Evolutionary conservation across 805 yeast genomes (phyloP).

Genomic region (Candida broadrunensis): DNA sequence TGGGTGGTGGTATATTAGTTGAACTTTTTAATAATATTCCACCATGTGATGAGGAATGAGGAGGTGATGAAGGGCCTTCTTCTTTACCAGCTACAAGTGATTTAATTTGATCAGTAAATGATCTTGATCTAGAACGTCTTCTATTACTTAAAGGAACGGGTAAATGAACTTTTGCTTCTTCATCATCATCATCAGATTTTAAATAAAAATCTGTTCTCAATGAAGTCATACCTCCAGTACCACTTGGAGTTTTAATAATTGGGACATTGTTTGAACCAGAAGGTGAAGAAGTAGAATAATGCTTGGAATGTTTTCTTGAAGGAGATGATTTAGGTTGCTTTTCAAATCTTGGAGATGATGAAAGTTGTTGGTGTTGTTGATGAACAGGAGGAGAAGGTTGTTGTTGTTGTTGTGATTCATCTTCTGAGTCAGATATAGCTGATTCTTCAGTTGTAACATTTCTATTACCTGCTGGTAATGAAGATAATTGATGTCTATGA

Average conservation of each 20-base stretch:
- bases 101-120: constrained; percentile 39
- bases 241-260: constrained; percentile 6
- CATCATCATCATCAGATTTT: constrained; percentile 16
- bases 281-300: background rate
- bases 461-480: constrained; percentile 21
- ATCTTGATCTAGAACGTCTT: constrained; percentile 30
- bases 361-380: constrained; percentile 1
- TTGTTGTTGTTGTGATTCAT: background rate
- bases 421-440: constrained; percentile 17
- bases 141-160: constrained; percentile 17
- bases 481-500: constrained; percentile 35
- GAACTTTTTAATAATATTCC: constrained; percentile 22
- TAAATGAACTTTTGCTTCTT: constrained; percentile 12
- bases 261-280: background rate
- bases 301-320: background rate
- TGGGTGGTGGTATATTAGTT: background rate
- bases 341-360: constrained; percentile 2
- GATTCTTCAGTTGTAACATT: constrained; percentile 5
- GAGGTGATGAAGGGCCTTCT: background rate
- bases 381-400: background rate
- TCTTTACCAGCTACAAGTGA: constrained; percentile 2
- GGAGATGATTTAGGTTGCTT: background rate
- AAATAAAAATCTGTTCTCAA: constrained; percentile 18
- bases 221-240: background rate
- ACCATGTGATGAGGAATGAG: constrained; percentile 10